Conservation (phyloP, 2,329 filamentous ascomycete genomes). For the Trichoderma breve region DNA sequence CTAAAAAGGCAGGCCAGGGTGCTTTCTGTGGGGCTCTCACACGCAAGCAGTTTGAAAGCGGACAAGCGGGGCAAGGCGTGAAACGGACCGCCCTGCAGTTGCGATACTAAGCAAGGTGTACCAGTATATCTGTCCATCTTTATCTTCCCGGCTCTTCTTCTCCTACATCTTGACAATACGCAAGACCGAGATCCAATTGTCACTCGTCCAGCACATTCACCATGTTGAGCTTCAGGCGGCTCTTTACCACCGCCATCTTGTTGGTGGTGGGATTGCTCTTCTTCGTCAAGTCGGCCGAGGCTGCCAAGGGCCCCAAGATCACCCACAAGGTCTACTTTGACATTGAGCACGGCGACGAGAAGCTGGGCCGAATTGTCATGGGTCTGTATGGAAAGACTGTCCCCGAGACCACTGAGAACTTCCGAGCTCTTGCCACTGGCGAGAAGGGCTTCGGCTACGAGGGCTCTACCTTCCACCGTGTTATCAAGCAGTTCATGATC, state of each 20-base stretch:
- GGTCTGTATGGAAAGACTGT: constrained; percentile 87
- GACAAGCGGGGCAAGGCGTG: constrained; percentile 23
- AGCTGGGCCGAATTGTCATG: constrained; percentile 72
- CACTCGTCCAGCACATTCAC: constrained; percentile 32
- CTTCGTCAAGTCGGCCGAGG: constrained; percentile 71
- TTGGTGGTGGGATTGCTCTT: constrained; percentile 71
- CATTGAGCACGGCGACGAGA: constrained; percentile 71
- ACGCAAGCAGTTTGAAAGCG: background rate
- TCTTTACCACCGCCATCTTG: constrained; percentile 72
- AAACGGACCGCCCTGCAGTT: constrained; percentile 20
- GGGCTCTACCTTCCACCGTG: constrained; percentile 81
- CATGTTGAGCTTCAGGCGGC: constrained; percentile 73
- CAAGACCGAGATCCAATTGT: background rate
- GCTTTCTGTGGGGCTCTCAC: background rate
- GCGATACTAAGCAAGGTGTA: constrained; percentile 3
- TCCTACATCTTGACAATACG: background rate
- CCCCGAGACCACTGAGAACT: constrained; percentile 72
- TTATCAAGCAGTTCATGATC: constrained; percentile 91
- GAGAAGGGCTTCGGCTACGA: constrained; percentile 85
- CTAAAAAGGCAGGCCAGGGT: background rate
- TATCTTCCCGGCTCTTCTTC: background rate
- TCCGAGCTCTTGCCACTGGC: constrained; percentile 76
- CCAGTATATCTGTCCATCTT: constrained; percentile 23
- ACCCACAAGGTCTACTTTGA: constrained; percentile 94
- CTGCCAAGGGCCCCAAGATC: constrained; percentile 87